Evolutionary conservation across 345 rosid species (phyloP), one percentile per base, ranked within the genome.

Genomic region (Hibiscus trionum): DNA sequence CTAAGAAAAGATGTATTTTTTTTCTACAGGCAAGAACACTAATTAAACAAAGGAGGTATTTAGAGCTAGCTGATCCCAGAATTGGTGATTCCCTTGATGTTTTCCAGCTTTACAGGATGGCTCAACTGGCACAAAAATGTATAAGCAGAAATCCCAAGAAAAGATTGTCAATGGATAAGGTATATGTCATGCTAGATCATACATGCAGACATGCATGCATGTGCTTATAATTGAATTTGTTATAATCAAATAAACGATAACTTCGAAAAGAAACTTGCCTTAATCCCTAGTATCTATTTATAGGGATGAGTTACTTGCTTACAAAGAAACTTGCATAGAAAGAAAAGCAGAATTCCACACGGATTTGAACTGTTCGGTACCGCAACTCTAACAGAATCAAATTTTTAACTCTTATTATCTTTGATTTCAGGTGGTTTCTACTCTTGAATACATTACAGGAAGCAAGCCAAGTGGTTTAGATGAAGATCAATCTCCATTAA

Each of bases 111-210:
- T 64, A 61, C 65, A 68, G 77, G 81, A 75, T 82, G 71, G 72
- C 72, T 52, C 76, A 69, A 75, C 61, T 84, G 11, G 44, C 75
- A 31, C 71, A 46, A 27, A 76, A 76, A 53, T 84, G 87, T 72
- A 70, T 82, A 9, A 37, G 53, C 64, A 46, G 17, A 29, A 72
- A 74, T 46, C 87, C 85, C 9, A 19, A 70, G 59, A 78, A 77
- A 72, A 76, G 85, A 76, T 69, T 84, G 59, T 9, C 76, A 33
- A 74, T 80, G 78, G 76, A 80, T 11, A 39, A 70, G 82, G 87
- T 84, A 65, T 74, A 73, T 58, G 47, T 47, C 61, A 69, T 12
- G 46, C 19, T 3, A 7, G 2, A 46, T 5, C 12, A 50, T 16
- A 50, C 17, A 50, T 16, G 16, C 17, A 49, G 14, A 14, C n/a